These are phyloP conservation scores for Fusarium sp. DNA, from an alignment of 2,329 filamentous ascomycete genomes.

Conservation along the genomic window DNA sequence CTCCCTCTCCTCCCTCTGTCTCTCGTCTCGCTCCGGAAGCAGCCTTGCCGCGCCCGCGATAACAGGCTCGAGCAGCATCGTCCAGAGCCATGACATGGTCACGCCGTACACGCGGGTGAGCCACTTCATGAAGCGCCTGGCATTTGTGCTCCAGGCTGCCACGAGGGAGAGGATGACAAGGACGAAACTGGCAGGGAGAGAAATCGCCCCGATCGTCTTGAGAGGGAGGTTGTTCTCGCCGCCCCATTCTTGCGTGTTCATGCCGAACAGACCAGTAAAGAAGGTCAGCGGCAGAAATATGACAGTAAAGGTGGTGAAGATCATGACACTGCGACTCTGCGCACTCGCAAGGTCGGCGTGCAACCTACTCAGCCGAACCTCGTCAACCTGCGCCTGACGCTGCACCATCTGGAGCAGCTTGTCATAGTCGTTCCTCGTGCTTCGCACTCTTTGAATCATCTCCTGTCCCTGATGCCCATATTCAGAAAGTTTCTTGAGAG, in stretches of 20 bases:
- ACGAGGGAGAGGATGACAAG: constrained; percentile 62
- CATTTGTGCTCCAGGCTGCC: constrained; percentile 63
- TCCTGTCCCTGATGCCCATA: constrained; percentile 63
- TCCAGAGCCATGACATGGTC: constrained; percentile 36
- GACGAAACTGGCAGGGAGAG: constrained; percentile 58
- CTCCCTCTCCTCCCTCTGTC: constrained; percentile 36
- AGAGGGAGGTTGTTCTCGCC: constrained; percentile 57
- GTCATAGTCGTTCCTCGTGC: constrained; percentile 69
- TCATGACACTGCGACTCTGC: constrained; percentile 70
- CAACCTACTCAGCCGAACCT: constrained; percentile 68
- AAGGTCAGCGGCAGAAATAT: constrained; percentile 72
- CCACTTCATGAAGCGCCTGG: constrained; percentile 47
- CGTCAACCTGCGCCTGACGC: constrained; percentile 72
- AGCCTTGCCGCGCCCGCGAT: constrained; percentile 15
- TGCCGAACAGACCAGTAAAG: constrained; percentile 71
- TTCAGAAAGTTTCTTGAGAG: constrained; percentile 61
- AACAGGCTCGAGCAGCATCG: constrained; percentile 37
- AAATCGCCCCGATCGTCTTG: constrained; percentile 57
- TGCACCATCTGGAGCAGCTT: constrained; percentile 74
- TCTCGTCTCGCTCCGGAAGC: constrained; percentile 30
- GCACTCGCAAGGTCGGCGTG: constrained; percentile 70
- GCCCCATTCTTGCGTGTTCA: constrained; percentile 71
- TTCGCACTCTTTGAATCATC: constrained; percentile 66
- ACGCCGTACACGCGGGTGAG: constrained; percentile 26
- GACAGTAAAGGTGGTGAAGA: constrained; percentile 71